Conservation (phyloP, 345 rosid species). For the Trapa incisa region DNA sequence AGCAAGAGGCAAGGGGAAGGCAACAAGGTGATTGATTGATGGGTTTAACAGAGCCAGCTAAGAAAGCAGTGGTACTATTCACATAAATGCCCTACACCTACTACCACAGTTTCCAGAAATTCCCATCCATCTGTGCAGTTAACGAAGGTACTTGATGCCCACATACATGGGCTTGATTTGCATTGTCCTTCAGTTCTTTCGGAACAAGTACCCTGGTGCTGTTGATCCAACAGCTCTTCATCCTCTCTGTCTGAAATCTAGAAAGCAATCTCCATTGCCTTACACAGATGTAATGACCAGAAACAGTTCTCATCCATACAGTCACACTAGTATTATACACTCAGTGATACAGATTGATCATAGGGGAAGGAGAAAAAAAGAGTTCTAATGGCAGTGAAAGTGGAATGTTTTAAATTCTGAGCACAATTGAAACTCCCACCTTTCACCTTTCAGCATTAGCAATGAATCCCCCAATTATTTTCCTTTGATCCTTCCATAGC, state of each 20-base stretch:
- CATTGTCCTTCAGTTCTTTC: neutral
- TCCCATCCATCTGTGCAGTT: neutral
- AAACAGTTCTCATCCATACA: neutral
- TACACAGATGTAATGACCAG: neutral
- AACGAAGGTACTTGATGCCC: neutral
- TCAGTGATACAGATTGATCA: neutral
- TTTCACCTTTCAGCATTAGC: neutral
- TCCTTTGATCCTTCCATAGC: neutral
- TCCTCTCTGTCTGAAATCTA: neutral
- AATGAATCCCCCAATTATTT: neutral
- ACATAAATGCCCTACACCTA: neutral
- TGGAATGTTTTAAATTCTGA: neutral
- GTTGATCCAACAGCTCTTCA: neutral
- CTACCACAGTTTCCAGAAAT: neutral
- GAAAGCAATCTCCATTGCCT: neutral
- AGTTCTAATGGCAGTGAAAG: neutral
- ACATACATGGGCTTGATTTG: neutral
- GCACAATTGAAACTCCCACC: neutral
- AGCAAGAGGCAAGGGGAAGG: neutral
- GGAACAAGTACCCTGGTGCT: neutral
- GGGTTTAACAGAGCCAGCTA: neutral
- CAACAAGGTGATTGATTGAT: neutral
- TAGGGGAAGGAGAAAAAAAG: neutral
- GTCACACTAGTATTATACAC: neutral
- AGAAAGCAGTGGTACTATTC: neutral